Evolutionary conservation across 352 stramenopile genomes (phyloP).

Genomic region (Aphanomyces stellatus): DNA sequence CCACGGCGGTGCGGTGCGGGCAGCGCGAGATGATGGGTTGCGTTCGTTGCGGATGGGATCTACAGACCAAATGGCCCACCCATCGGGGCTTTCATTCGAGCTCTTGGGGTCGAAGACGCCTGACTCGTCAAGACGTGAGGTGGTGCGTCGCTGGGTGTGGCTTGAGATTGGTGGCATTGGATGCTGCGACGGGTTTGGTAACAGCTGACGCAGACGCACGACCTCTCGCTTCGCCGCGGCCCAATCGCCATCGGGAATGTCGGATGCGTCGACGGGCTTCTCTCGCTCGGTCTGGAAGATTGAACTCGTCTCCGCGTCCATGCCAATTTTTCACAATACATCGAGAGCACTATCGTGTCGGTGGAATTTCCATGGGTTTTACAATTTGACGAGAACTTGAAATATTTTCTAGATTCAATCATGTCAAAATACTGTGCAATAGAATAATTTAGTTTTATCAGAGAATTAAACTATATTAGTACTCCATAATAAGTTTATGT

Average conservation of each 20-base stretch:
- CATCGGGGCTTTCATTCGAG: too few species aligned
- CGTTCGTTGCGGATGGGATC: too few species aligned
- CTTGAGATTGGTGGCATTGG: too few species aligned
- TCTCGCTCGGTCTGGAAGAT: not conserved
- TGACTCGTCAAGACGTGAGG: too few species aligned
- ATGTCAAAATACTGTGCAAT: not conserved
- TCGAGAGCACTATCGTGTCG: too few species aligned
- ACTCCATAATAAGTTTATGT: not conserved
- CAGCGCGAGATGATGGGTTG: too few species aligned
- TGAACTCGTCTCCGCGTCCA: not conserved
- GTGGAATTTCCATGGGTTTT: too few species aligned
- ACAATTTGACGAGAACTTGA: too few species aligned
- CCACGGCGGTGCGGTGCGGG: not conserved
- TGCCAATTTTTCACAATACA: not conserved
- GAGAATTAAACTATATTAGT: not conserved
- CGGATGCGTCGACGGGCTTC: conserved; percentile 3
- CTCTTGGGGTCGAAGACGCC: too few species aligned
- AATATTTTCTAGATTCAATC: not conserved
- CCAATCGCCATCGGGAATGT: conserved; percentile 18
- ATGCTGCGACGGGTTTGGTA: too few species aligned
- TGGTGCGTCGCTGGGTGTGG: too few species aligned
- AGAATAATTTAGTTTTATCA: not conserved
- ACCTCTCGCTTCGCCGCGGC: conserved; percentile 7
- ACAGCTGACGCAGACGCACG: conserved; percentile 1
- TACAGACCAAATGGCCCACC: too few species aligned